Evolutionary conservation across 805 yeast genomes (phyloP).

Genomic region (Kazachstania martiniae): DNA sequence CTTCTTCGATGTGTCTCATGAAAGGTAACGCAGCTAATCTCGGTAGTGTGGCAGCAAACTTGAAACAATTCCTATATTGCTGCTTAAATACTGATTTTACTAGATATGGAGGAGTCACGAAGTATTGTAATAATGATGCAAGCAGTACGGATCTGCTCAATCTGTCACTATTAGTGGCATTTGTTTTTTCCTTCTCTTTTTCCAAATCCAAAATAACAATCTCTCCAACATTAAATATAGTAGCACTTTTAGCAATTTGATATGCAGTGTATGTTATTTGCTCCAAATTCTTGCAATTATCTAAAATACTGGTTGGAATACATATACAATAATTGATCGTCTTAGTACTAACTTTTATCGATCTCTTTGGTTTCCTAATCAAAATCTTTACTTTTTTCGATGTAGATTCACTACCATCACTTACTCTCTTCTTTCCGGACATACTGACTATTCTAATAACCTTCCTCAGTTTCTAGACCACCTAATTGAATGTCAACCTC

Average conservation of each 20-base stretch:
- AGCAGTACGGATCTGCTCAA: constrained; percentile 38
- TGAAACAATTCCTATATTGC: constrained; percentile 36
- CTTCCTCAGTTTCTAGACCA: too few species aligned
- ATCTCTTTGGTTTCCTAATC: constrained; percentile 11
- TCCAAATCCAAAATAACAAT: constrained; percentile 54
- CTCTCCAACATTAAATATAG: constrained; percentile 61
- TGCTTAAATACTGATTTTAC: constrained; percentile 52
- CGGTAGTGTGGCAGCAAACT: constrained; percentile 60
- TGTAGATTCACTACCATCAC: too few species aligned
- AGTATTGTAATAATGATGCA: constrained; percentile 64
- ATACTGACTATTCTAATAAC: too few species aligned
- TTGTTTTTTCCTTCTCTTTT: constrained; percentile 5
- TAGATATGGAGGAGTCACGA: constrained; percentile 77
- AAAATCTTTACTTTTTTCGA: constrained; percentile 1
- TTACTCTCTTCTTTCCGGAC: too few species aligned
- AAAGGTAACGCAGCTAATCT: constrained; percentile 65
- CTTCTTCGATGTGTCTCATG: constrained; percentile 34
- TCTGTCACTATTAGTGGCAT: constrained; percentile 7
- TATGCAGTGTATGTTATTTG: constrained; percentile 67
- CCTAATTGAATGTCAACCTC: too few species aligned
- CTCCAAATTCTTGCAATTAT: constrained; percentile 53
- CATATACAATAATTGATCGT: constrained; percentile 45
- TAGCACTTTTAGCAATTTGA: constrained; percentile 69
- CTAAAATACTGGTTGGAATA: constrained; percentile 58
- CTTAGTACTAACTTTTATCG: constrained; percentile 11